These are phyloP conservation scores for Eucalyptus erythrocorys DNA, from an alignment of 345 rosid species.

Conservation along the genomic window DNA sequence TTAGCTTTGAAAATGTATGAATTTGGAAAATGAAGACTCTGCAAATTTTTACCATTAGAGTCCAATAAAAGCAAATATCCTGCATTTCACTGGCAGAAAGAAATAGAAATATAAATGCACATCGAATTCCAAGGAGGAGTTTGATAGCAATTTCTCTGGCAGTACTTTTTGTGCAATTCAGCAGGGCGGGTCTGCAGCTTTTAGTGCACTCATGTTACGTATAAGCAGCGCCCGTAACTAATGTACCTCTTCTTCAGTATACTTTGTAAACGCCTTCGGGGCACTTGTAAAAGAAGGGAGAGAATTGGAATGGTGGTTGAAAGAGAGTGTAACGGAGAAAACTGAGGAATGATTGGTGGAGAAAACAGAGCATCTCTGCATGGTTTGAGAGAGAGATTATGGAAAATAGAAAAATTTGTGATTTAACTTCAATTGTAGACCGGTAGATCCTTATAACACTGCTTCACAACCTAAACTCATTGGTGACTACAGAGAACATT, in stretches of 20 bases:
- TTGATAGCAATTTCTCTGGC: background rate
- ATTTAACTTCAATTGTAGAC: background rate
- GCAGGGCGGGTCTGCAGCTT: background rate
- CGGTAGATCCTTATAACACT: background rate
- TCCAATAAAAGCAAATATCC: background rate
- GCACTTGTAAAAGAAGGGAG: background rate
- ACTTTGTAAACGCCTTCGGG: background rate
- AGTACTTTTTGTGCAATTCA: background rate
- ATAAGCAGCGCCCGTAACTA: background rate
- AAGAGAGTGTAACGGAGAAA: background rate
- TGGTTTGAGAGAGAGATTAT: background rate
- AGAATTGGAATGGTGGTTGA: background rate
- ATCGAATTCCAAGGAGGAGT: background rate
- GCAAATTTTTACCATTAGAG: background rate
- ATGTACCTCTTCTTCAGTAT: background rate
- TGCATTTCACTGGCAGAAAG: background rate
- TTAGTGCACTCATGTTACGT: background rate
- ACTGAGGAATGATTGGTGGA: background rate
- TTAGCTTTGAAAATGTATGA: background rate
- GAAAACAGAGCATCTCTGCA: background rate
- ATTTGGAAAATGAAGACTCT: background rate
- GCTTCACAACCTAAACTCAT: background rate
- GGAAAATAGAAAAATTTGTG: background rate
- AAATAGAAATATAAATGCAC: background rate
- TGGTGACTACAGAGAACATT: background rate